Base-by-base conservation (phyloP, 768 basidiomycete genomes). In the Collybia sp. region DNA sequence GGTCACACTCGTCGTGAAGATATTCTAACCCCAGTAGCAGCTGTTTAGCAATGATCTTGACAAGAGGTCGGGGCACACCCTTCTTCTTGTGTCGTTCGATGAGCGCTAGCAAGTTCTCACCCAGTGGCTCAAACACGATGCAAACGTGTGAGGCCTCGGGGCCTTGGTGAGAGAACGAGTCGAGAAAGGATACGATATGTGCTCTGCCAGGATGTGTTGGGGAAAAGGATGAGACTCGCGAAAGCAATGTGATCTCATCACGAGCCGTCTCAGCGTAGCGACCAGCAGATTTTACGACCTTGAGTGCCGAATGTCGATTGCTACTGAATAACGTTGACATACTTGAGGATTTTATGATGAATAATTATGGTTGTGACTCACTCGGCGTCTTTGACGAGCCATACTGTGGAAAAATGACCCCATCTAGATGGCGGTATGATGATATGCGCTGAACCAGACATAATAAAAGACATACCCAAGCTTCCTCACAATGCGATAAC, bases 261-360 rank as follows among this genome's bases (percentile, higher is more conserved):
- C 87, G 80, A 20, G 95, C 95, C 4, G 95, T 97, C 63, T 97
- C 94, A 49, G 93, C 90, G 68, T 98, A 98, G 53, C 93, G 85
- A 17, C 83, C 82, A 16, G 93, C 94, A 20, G 93, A 95, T 68
- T 95, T 95, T 66, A 94, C 90, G 46, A 96, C 85, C 65, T 96
- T 96, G 61, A 96, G 79, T 12, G 93, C 93, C 38, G 91, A 91
- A 65, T 93, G 93, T 35, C 79, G 73, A 30, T 77, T 75, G 36
- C 75, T 71, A 6, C 92, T 94, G 55, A 18, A 32, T 16, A 30
- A 43, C 3, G 19, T 37, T 13, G 38, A n/a, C 25, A 42, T 18
- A 50, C 5, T 25, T 38, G 31, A 12, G 17, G n/a, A 40, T 31
- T 15, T 16, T 33, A 32, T 52, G 51, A 49, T 61, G 46, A 52